Percentiles rank a stretch among this genome's conserved stretches.
These are phyloP conservation scores for Zalaria obscura DNA, from an alignment of 2,329 filamentous ascomycete genomes.

Conservation along the genomic window DNA sequence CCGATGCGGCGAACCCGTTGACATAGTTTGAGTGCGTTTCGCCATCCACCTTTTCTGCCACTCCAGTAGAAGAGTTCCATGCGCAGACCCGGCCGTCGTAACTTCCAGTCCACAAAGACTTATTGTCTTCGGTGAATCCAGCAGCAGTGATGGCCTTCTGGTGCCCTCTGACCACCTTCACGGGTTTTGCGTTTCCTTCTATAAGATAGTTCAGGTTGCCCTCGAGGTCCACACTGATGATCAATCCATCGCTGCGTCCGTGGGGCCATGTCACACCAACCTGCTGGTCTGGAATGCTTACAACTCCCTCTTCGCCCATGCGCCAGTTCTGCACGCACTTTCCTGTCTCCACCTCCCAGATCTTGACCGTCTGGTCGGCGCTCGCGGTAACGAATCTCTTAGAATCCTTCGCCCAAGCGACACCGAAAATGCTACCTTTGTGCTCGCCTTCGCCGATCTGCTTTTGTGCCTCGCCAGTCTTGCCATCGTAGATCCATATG, in stretches of 20 bases:
- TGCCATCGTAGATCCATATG: slow-evolving; percentile 93
- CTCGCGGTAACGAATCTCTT: slow-evolving; percentile 80
- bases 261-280: slow-evolving; percentile 86
- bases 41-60: slow-evolving; percentile 60
- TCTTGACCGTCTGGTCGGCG: slow-evolving; percentile 84
- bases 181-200: slow-evolving; percentile 55
- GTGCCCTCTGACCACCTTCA: slow-evolving; percentile 68
- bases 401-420: slow-evolving; percentile 81
- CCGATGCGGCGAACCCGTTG: slow-evolving; percentile 51
- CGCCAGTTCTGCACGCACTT: slow-evolving; percentile 71
- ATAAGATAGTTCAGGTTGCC: slow-evolving; percentile 86
- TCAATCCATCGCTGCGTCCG: slow-evolving; percentile 67
- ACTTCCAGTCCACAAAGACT: slow-evolving; percentile 75
- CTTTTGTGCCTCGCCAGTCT: slow-evolving; percentile 71
- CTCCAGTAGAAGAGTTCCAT: slow-evolving; percentile 64
- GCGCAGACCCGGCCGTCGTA: slow-evolving; percentile 77
- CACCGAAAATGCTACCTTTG: slow-evolving; percentile 80
- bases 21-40: slow-evolving; percentile 77
- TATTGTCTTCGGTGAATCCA: slow-evolving; percentile 37
- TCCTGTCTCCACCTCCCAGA: slow-evolving; percentile 80
- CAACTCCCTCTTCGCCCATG: slow-evolving; percentile 58
- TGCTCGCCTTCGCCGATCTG: slow-evolving; percentile 75
- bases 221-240: slow-evolving; percentile 78
- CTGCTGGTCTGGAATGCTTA: slow-evolving; percentile 72
- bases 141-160: slow-evolving; percentile 82